Base-by-base conservation (phyloP, 2,329 filamentous ascomycete species). In the Cadophora gregata region DNA sequence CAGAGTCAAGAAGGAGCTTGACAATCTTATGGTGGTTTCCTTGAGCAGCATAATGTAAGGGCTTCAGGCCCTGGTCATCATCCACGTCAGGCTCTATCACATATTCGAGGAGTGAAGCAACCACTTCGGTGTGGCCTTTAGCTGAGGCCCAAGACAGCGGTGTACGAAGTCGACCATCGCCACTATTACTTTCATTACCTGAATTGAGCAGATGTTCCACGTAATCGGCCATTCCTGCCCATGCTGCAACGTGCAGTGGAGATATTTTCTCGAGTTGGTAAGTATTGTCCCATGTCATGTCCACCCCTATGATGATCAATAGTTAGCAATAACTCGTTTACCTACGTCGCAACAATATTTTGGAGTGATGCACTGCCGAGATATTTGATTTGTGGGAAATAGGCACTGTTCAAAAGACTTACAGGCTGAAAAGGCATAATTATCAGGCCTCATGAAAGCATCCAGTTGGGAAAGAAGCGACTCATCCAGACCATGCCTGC, bases 41-140 rank as follows among this genome's bases (percentile, higher is more conserved):
- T 5, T 8, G 60, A 6, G 78, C 77, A 8, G 80, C 80, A 19
- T 66, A 7, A 59, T 81, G 78, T 0, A 82, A 63, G 7, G 80
- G 77, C 25, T 67, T 78, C 1, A 71, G 56, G 1, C 79, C 79
- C 29, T 62, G 4, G 0, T 59, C 64, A 8, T 77, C 70, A 1
- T 68, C 64, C 7, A 64, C 38, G 61, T 79, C 68, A 1, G 61
- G 58, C 25, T 63, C 51, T 29, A 66, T 55, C 21, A 67, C 66
- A 45, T 61, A 24, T 25, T 63, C 25, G 7, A 73, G 48, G 10
- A 73, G 59, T 21, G 68, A 19, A 45, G 50, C 36, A 21, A 67
- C 67, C 6, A 68, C 58, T n/a, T 67, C 51, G 4, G 48, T 38
- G 50, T 67, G 61, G 1, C 71, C 70, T 59, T 63, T 50, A 12